phyloP scores from a whole-genome alignment of 2,329 filamentous ascomycete genomes.

The Pseudogymnoascus sp. region DNA sequence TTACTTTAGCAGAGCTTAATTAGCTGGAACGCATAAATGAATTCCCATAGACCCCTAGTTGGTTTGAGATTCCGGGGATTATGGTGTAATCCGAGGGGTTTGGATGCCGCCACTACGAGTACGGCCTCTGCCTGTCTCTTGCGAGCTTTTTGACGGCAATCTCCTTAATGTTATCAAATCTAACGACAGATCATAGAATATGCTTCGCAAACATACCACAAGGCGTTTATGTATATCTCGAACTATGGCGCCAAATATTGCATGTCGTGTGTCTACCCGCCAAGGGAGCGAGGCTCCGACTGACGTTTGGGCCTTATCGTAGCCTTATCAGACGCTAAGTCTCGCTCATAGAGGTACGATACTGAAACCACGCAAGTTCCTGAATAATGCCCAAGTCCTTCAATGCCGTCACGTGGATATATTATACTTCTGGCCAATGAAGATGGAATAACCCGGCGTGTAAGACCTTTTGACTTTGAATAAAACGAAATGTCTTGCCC shows the following conservation, averaged over 20 bases:
- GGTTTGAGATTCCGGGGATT: neutral
- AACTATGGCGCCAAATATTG: neutral
- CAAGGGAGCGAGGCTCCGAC: conserved; percentile 2
- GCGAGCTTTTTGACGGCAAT: neutral
- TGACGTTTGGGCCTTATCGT: conserved; percentile 6
- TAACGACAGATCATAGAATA: neutral
- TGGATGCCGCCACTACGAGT: neutral
- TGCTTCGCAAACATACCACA: neutral
- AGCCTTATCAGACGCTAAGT: conserved; percentile 3
- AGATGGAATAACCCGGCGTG: neutral
- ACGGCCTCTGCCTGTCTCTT: neutral
- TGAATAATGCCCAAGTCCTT: neutral
- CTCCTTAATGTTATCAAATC: neutral
- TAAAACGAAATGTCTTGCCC: conserved; percentile 4
- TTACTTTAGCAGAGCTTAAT: neutral
- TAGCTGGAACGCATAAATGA: neutral
- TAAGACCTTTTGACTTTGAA: neutral
- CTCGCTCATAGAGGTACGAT: neutral
- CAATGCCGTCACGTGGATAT: neutral
- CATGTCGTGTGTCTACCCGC: conserved; percentile 3
- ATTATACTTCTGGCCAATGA: neutral
- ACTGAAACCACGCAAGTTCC: neutral
- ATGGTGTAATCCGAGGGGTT: neutral
- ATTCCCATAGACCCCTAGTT: neutral
- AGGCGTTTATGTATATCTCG: neutral